A percentile compares a stretch with the other conserved stretches of the same genome.
These are phyloP conservation scores for Pyrenula aspistea DNA, from an alignment of 495 filamentous ascomycete species.

Conservation along the genomic window DNA sequence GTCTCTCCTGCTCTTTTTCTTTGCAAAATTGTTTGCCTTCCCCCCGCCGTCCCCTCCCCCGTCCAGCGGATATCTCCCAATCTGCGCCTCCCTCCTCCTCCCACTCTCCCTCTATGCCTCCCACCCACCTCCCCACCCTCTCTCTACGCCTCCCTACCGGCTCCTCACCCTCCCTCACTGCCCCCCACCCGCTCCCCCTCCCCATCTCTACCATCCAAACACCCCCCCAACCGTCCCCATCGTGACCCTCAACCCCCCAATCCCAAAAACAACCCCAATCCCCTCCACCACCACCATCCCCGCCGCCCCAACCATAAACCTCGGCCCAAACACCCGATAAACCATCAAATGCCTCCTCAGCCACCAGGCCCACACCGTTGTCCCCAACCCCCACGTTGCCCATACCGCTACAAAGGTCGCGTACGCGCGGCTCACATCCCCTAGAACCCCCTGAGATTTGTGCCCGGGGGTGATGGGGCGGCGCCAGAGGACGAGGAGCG, in stretches of 20 bases:
- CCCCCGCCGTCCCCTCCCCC: too few species aligned
- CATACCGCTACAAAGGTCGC: conserved; percentile 68
- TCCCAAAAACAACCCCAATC: conserved; percentile 50
- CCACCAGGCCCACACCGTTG: conserved; percentile 77
- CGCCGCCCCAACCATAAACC: conserved; percentile 74
- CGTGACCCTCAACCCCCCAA: conserved; percentile 62
- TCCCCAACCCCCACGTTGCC: conserved; percentile 67
- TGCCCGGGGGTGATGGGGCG: conserved; percentile 32
- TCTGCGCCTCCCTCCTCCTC: neutral
- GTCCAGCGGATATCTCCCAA: too few species aligned
- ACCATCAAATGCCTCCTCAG: conserved; percentile 90
- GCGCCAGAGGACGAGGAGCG: conserved; percentile 82
- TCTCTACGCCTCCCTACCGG: neutral
- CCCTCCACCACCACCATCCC: conserved; percentile 68
- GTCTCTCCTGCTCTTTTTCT: too few species aligned
- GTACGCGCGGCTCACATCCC: conserved; percentile 54
- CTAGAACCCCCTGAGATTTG: conserved; percentile 34
- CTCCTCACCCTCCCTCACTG: neutral
- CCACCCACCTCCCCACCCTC: neutral
- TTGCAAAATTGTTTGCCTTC: too few species aligned
- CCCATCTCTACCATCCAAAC: conserved; percentile 56
- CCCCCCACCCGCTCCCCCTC: neutral
- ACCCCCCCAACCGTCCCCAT: conserved; percentile 69
- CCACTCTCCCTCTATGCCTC: neutral
- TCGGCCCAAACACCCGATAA: conserved; percentile 84